Conservation (phyloP, 2,329 filamentous ascomycete species). For the Aureobasidium vineae region DNA sequence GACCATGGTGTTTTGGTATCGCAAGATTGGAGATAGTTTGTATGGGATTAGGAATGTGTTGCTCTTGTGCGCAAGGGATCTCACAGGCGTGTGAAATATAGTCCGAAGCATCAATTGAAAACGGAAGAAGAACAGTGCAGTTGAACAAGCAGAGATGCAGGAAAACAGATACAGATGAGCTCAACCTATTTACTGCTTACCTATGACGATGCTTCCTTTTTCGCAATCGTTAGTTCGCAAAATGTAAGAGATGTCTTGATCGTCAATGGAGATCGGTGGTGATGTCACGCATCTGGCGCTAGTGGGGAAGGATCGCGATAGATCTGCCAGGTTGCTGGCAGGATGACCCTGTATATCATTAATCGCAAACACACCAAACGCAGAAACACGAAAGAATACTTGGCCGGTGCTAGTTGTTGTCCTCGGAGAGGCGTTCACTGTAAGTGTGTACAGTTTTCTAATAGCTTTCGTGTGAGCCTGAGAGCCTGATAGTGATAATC, state of each 20-base stretch:
- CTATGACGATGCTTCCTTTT: slow-evolving; percentile 20
- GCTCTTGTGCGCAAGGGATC: slow-evolving; percentile 11
- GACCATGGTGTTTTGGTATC: neutral
- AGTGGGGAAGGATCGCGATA: neutral
- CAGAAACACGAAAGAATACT: neutral
- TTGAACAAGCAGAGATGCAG: neutral
- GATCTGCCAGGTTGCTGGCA: neutral
- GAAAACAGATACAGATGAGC: neutral
- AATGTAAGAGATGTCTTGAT: slow-evolving; percentile 8
- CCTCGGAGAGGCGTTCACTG: neutral
- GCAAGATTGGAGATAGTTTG: slow-evolving; percentile 1
- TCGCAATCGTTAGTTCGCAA: slow-evolving; percentile 3
- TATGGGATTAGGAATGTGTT: neutral
- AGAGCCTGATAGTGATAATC: neutral
- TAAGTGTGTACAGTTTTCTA: neutral
- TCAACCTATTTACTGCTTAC: slow-evolving; percentile 5
- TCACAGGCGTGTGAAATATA: slow-evolving; percentile 8
- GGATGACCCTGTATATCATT: neutral
- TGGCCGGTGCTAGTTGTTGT: neutral
- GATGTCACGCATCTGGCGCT: slow-evolving; percentile 22
- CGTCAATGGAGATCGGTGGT: slow-evolving; percentile 12
- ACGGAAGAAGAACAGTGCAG: neutral
- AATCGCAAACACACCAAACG: neutral
- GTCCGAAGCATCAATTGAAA: slow-evolving; percentile 22
- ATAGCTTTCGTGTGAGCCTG: neutral